A percentile compares a stretch with the other conserved stretches of the same genome.
Conservation (phyloP, 2,329 filamentous ascomycete species). For the Botryotinia convoluta region DNA sequence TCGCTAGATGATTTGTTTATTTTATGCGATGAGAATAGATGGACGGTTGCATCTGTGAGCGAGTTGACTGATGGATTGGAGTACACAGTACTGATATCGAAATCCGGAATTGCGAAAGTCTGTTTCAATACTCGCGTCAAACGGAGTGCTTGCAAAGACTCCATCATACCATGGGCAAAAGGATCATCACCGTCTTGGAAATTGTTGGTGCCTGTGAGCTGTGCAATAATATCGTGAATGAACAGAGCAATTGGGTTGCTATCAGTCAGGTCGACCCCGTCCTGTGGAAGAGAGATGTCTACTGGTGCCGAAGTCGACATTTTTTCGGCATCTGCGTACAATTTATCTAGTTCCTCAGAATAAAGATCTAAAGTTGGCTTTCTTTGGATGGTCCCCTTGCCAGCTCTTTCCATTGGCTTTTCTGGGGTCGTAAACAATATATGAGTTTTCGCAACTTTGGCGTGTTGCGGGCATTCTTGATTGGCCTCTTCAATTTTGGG, state of each 20-base stretch:
- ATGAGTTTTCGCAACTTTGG: not conserved
- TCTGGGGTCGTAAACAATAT: not conserved
- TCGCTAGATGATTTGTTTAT: not conserved
- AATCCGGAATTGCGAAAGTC: not conserved
- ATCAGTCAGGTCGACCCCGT: too few relatives aligned
- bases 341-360: not conserved
- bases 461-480: not conserved
- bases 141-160: not conserved
- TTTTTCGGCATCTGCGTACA: not conserved
- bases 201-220: not conserved
- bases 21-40: not conserved
- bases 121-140: not conserved
- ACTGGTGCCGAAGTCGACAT: too few relatives aligned
- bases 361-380: not conserved
- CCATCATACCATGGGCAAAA: not conserved
- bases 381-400: constrained; percentile 1
- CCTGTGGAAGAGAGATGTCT: too few relatives aligned
- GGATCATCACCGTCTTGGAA: not conserved
- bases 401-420: not conserved
- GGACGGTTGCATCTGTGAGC: not conserved
- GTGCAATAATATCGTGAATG: not conserved
- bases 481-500: too few relatives aligned
- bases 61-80: not conserved
- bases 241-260: not conserved
- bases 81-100: not conserved